These are phyloP conservation scores for Nicotiana sylvestris DNA, from an alignment of 257 asterid genomes.

Conservation along the genomic window DNA sequence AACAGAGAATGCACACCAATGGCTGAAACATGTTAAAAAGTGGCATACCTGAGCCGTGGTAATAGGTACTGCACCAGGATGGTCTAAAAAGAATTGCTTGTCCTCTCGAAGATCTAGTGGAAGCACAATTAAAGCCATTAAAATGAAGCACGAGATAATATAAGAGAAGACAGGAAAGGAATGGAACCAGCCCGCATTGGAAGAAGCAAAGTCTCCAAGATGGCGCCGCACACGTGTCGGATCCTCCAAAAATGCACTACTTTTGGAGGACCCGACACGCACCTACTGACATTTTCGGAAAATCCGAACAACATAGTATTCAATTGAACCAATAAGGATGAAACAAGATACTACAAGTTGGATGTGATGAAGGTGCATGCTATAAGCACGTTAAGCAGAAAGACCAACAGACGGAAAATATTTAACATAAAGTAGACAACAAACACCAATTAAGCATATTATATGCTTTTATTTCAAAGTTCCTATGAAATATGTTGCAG, in stretches of 20 bases:
- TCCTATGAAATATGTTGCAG: neutral
- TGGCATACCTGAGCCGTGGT: conserved; percentile 48
- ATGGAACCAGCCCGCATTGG: neutral
- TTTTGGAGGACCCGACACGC: too few species aligned
- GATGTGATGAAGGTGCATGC: neutral
- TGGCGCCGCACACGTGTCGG: too few species aligned
- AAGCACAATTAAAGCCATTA: conserved; percentile 9
- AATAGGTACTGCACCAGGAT: conserved; percentile 74
- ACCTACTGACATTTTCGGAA: too few species aligned
- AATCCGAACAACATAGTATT: neutral
- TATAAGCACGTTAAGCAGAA: neutral
- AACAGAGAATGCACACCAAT: neutral
- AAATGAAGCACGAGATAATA: neutral
- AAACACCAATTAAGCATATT: neutral
- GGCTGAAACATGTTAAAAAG: conserved; percentile 3
- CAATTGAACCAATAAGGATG: neutral
- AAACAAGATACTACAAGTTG: neutral
- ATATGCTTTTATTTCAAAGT: neutral
- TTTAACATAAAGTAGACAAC: neutral
- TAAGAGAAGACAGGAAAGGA: neutral
- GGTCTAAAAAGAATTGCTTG: conserved; percentile 58
- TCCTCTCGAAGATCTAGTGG: conserved; percentile 75
- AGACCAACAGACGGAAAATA: neutral
- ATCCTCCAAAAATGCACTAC: too few species aligned
- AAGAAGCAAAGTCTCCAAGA: neutral